Conservation (phyloP, 257 asterid genomes). For the Solanum pimpinellifolium region DNA sequence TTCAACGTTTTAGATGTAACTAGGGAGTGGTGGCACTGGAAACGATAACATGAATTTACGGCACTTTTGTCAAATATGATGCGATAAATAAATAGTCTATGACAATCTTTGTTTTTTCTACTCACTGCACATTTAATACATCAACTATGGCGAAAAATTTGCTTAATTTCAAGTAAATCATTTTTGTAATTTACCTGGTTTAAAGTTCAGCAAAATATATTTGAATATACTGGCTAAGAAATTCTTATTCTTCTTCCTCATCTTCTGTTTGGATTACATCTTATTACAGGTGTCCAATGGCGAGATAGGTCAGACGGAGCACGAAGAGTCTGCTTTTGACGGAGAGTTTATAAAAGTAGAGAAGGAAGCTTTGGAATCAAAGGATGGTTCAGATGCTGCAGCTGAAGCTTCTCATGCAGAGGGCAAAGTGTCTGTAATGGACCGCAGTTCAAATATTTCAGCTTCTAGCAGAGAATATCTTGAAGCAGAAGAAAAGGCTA, state of each 20-base stretch:
- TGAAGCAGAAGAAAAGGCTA: constrained; percentile 62
- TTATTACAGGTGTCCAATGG: neutral
- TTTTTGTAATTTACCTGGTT: neutral
- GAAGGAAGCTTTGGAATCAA: constrained; percentile 39
- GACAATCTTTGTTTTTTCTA: neutral
- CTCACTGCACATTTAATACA: neutral
- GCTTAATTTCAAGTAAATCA: neutral
- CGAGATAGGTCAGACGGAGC: constrained; percentile 38
- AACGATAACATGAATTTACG: neutral
- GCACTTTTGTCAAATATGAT: neutral
- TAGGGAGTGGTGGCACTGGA: neutral
- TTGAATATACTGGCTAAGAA: neutral
- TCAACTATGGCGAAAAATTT: neutral
- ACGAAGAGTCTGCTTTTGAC: constrained; percentile 49
- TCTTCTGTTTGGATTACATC: neutral
- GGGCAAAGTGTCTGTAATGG: constrained; percentile 9
- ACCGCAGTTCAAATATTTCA: constrained; percentile 6
- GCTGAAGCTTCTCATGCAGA: constrained; percentile 6
- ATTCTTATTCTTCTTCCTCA: neutral
- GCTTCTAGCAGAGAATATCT: constrained; percentile 20
- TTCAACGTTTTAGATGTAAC: neutral
- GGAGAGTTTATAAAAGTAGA: constrained; percentile 88
- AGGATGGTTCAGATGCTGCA: constrained; percentile 17
- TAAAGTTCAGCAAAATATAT: neutral
- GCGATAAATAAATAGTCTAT: neutral